A percentile compares a stretch with the other conserved stretches of the same genome.
These are phyloP conservation scores for Boletellus sp. DNA, from an alignment of 1,284 basidiomycete species.

Conservation along the genomic window DNA sequence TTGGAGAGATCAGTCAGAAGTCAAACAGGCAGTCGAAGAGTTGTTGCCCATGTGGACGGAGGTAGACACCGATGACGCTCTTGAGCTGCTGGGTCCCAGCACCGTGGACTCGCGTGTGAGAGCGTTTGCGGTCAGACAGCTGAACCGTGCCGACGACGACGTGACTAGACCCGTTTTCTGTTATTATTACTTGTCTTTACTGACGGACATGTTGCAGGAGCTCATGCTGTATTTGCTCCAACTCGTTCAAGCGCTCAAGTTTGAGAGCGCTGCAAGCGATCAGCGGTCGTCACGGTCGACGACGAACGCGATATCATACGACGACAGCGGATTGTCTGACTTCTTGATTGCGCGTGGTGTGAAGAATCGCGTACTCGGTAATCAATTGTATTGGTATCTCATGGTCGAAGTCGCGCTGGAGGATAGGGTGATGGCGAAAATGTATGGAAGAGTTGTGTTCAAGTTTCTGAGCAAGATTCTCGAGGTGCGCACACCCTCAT, in stretches of 20 bases:
- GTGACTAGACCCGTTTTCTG: constrained; percentile 43
- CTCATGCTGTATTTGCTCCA: constrained; percentile 91
- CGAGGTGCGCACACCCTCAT: constrained; percentile 52
- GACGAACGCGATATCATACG: constrained; percentile 72
- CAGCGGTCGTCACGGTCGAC: constrained; percentile 62
- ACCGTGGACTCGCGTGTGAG: constrained; percentile 91
- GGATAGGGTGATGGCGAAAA: constrained; percentile 81
- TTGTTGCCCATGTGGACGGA: constrained; percentile 96
- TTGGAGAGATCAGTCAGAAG: constrained; percentile 94
- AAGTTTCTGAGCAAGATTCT: constrained; percentile 84
- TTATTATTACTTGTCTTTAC: background rate
- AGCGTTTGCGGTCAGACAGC: constrained; percentile 89
- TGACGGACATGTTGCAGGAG: constrained; percentile 54
- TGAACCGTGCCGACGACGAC: constrained; percentile 92
- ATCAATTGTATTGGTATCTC: constrained; percentile 95
- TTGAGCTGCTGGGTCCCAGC: constrained; percentile 89
- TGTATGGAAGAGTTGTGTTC: constrained; percentile 88
- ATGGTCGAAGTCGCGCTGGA: constrained; percentile 85
- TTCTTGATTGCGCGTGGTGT: constrained; percentile 89
- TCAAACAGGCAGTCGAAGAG: constrained; percentile 96
- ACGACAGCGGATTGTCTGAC: constrained; percentile 83
- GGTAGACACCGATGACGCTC: constrained; percentile 93
- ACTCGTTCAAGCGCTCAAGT: constrained; percentile 96
- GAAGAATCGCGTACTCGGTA: constrained; percentile 80
- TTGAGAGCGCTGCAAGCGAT: constrained; percentile 77